Evolutionary conservation across 148 eudicot genomes (phyloP), one percentile per base, ranked within the genome.

Genomic region (Vaccinium darrowii): DNA sequence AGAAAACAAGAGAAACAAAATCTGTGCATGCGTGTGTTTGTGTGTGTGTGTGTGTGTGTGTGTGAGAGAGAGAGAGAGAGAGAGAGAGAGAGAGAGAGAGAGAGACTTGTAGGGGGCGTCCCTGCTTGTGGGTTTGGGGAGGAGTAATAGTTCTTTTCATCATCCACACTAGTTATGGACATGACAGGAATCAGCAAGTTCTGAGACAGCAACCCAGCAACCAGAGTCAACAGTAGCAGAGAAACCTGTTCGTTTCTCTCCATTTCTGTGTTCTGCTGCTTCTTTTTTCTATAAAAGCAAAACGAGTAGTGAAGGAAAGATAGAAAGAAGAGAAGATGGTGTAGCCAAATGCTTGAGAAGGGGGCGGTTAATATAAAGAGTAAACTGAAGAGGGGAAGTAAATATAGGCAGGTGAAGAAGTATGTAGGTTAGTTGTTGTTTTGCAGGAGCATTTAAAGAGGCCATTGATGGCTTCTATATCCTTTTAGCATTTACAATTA

Each of bases 341-440:
- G 3, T 69, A 50, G 56, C 76, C 9, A 58, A 60, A 60, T 83
- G 85, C n/a, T 82, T 7, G 10, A 47, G 57, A 54, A 79, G 47
- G 84, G 82, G 84, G 86, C 30, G 79, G 36, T 78, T 78, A 89
- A 86, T 91, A 88, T 91, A 88, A 78, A 87, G 84, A 80, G 16
- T 39, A 49, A 52, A 30, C 21, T 81, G 85, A 18, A 69, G 84
- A 43, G 58, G 84, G 84, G 89, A 62, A 89, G 91, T 92, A 91
- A 93, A 89, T 92, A 88, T 72, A 85, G 83, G 86, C 91, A 90
- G 95, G 92, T 88, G 87, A 88, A 86, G 57, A 72, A 54, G 91
- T 89, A 74, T 89, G 92, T 87, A 88, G 86, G 94, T 90, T 92
- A 88, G 91, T 91, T 94, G 91, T 84, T 88, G 62, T 71, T 74